Base-by-base conservation (phyloP, 2,329 filamentous ascomycete species). In the Fusarium sp. region DNA sequence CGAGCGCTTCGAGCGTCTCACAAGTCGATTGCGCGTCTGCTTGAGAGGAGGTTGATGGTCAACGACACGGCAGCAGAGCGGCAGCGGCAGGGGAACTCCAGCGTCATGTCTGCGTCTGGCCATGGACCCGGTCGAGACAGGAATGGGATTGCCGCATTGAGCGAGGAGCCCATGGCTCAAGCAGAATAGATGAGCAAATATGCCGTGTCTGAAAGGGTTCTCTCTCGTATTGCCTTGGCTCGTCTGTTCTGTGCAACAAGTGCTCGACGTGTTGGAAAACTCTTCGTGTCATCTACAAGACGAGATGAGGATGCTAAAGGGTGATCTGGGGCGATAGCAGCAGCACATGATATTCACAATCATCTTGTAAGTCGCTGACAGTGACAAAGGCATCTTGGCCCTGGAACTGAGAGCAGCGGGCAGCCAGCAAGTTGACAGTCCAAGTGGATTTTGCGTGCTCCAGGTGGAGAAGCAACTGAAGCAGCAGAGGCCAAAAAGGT, bases 1-100 rank as follows among this genome's bases (percentile, higher is more conserved):
- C 38, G 56, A 64, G 66, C 68, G 72, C 69, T 74, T 77, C 70
- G 59, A 72, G 72, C 62, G 70, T 73, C 67, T 73, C 66, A 75
- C 72, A 65, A 67, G 50, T 35, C 57, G 62, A 70, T 67, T 72
- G 68, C 71, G 69, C 42, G 69, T 66, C 62, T 74, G 54, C 52
- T 63, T 63, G 40, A 45, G 29, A 18, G 27, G 52, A 72, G 22
- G 22, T 69, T 62, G 45, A 58, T 45, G 24, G 31, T 64, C 50
- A 24, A 65, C 40, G 20, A 66, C 47, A 47, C 64, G 58, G 29
- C 29, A 60, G 29, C 22, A 57, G 64, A 57, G 67, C 64, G 57
- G 63, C 61, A 61, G 50, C 60, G 57, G 63, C 57, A 61, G 50
- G n/a, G 24, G n/a, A 52, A 68, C 38, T 34, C 47, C 42, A 65